Evolutionary conservation across 1,139 yeast species (phyloP).

Genomic region (Taiozyma onychis): DNA sequence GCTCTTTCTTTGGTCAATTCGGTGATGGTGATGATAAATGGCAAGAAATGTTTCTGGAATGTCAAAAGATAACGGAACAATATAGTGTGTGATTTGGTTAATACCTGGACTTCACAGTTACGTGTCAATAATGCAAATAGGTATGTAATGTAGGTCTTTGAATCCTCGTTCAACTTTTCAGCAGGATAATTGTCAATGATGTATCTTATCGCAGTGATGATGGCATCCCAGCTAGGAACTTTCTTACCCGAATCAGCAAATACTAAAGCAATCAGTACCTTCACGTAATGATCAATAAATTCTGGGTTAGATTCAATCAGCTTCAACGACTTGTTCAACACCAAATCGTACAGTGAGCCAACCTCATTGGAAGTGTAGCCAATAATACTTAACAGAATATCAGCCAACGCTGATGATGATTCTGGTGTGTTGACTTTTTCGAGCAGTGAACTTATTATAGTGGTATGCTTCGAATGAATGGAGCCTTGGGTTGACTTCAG

Average conservation of each 20-base stretch:
- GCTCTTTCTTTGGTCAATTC: constrained; percentile 41
- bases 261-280: constrained; percentile 36
- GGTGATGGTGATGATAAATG: constrained; percentile 44
- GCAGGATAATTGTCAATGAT: constrained; percentile 9
- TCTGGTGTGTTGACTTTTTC: constrained; percentile 29
- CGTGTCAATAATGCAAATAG: constrained; percentile 47
- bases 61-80: constrained; percentile 33
- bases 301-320: constrained; percentile 12
- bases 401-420: constrained; percentile 46
- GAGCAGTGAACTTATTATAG: constrained; percentile 43
- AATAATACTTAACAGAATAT: constrained; percentile 53
- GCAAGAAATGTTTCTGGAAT: constrained; percentile 31
- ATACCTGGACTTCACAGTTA: constrained; percentile 48
- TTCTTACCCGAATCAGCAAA: constrained; percentile 71
- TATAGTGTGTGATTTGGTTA: constrained; percentile 43
- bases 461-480: constrained; percentile 64
- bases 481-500: constrained; percentile 66
- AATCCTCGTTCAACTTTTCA: constrained; percentile 15
- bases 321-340: constrained; percentile 28
- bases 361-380: constrained; percentile 59
- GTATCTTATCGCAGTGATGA: constrained; percentile 13
- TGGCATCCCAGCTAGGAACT: constrained; percentile 33
- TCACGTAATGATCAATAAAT: constrained; percentile 16
- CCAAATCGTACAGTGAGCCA: constrained; percentile 35
- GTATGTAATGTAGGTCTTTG: constrained; percentile 24